A percentile compares a stretch with the other conserved stretches of the same genome.
Conservation (phyloP, 164 flowering plant genomes). For the Magnolia officinalis region DNA sequence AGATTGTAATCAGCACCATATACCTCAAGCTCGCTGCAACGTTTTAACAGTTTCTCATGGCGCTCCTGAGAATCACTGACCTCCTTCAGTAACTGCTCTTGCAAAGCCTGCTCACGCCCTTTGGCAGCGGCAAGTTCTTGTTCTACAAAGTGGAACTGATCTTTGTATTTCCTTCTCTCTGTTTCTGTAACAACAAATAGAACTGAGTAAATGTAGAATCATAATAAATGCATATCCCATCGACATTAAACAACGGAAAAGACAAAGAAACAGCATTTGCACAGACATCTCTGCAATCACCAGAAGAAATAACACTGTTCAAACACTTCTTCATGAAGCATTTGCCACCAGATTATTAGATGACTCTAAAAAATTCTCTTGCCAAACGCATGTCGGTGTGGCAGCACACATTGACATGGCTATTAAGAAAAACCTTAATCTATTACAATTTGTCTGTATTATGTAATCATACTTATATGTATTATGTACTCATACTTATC, state of each 20-base stretch:
- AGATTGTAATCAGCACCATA: not conserved
- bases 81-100: slow-evolving; percentile 74
- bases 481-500: too few species aligned
- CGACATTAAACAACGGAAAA: not conserved
- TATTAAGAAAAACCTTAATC: too few species aligned
- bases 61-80: slow-evolving; percentile 60
- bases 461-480: too few species aligned
- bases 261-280: not conserved
- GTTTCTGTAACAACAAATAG: slow-evolving; percentile 44
- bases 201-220: slow-evolving; percentile 5
- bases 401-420: too few species aligned
- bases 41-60: slow-evolving; percentile 47
- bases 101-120: slow-evolving; percentile 70
- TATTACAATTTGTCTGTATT: too few species aligned
- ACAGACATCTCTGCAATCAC: not conserved
- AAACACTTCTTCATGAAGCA: not conserved
- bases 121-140: slow-evolving; percentile 96
- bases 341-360: not conserved
- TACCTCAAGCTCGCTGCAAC: slow-evolving; percentile 74
- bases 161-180: slow-evolving; percentile 61
- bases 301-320: not conserved
- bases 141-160: slow-evolving; percentile 51
- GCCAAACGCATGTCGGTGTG: too few species aligned
- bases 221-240: not conserved
- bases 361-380: not conserved